Conservation (phyloP, 495 filamentous ascomycete species). For the Penicillium psychrofluorescens region DNA sequence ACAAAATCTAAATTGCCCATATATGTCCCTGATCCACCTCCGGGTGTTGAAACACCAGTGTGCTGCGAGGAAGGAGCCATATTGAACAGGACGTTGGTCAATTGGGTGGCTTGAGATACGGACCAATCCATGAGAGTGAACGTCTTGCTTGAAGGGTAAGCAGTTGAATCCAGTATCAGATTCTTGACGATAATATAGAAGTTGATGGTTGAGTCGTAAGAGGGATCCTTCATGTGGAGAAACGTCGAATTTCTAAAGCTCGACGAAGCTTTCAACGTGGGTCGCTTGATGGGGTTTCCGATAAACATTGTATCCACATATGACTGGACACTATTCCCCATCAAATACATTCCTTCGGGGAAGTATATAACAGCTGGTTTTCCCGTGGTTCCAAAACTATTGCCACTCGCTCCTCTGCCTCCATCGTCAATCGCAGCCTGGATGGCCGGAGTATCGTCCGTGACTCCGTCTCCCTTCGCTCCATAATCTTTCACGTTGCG, state of each 20-base stretch:
- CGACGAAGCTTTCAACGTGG: slow-evolving; percentile 50
- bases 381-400: too few relatives aligned
- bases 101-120: slow-evolving; percentile 55
- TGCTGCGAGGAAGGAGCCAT: slow-evolving; percentile 54
- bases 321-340: slow-evolving; percentile 39
- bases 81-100: slow-evolving; percentile 66
- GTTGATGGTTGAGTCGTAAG: too few relatives aligned
- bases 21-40: slow-evolving; percentile 63
- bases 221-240: too few relatives aligned
- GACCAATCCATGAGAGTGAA: slow-evolving; percentile 70
- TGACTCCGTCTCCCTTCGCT: slow-evolving; percentile 33
- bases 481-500: slow-evolving; percentile 40
- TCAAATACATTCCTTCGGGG: slow-evolving; percentile 48
- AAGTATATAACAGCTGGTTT: slow-evolving; percentile 49
- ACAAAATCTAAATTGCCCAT: slow-evolving; percentile 53
- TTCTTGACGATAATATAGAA: slow-evolving; percentile 42
- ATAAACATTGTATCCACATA: slow-evolving; percentile 53
- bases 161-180: slow-evolving; percentile 61
- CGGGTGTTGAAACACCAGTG: slow-evolving; percentile 63
- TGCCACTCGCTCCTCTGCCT: slow-evolving; percentile 11
- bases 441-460: slow-evolving; percentile 49
- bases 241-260: slow-evolving; percentile 30
- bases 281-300: slow-evolving; percentile 50
- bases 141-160: slow-evolving; percentile 37
- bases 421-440: slow-evolving; percentile 41